phyloP scores from a whole-genome alignment of 768 basidiomycete genomes.

The Rhodosporidiobolus sp. region DNA sequence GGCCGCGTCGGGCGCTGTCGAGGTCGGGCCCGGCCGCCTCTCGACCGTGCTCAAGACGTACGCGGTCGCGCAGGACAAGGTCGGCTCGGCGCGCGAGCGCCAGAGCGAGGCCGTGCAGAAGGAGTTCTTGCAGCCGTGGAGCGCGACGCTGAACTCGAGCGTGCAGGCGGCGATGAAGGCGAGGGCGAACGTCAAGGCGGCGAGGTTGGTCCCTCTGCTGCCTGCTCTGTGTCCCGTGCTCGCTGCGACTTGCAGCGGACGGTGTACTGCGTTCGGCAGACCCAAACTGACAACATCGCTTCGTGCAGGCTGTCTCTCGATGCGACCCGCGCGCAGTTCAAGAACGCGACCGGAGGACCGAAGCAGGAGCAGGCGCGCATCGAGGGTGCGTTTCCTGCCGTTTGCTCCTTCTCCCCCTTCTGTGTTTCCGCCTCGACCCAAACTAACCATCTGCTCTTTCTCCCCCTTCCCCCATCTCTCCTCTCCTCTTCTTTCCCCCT shows the following conservation, averaged over 20 bases:
- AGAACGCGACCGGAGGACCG: constrained; percentile 48
- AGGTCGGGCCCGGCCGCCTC: constrained; percentile 63
- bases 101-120: constrained; percentile 37
- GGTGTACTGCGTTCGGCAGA: neutral
- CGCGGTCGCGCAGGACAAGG: constrained; percentile 77
- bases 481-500: neutral
- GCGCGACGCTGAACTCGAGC: constrained; percentile 75
- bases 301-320: constrained; percentile 36
- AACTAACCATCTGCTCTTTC: neutral
- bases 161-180: constrained; percentile 91
- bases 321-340: constrained; percentile 69
- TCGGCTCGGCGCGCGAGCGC: constrained; percentile 59
- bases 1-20: constrained; percentile 59
- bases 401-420: neutral
- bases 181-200: constrained; percentile 51
- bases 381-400: constrained; percentile 27
- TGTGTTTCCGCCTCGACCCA: too few species aligned
- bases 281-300: too few species aligned
- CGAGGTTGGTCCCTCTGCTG: constrained; percentile 24
- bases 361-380: constrained; percentile 82
- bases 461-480: too few species aligned
- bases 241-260: too few species aligned
- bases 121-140: constrained; percentile 77
- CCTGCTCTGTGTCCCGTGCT: neutral
- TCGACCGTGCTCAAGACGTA: constrained; percentile 75